These are phyloP conservation scores for Alternaria tenuissima DNA, from an alignment of 2,329 filamentous ascomycete species.

Conservation along the genomic window DNA sequence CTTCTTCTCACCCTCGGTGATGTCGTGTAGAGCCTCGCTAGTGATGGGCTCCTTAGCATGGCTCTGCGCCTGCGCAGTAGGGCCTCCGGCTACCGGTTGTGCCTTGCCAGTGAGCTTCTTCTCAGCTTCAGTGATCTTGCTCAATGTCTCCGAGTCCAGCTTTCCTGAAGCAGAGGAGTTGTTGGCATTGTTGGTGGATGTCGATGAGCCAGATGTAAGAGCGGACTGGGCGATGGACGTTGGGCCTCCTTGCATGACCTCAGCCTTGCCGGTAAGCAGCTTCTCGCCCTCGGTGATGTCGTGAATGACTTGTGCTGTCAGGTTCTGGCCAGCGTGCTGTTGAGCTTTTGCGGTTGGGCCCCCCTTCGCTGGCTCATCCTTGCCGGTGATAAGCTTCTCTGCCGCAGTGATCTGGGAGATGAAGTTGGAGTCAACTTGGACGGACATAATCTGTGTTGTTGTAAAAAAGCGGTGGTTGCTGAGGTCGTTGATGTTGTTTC, in stretches of 20 bases:
- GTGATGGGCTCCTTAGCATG: slow-evolving; percentile 41
- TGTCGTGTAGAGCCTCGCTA: slow-evolving; percentile 42
- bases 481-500: slow-evolving; percentile 7
- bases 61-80: slow-evolving; percentile 42
- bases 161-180: slow-evolving; percentile 19
- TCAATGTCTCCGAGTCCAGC: slow-evolving; percentile 37
- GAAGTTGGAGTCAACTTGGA: slow-evolving; percentile 49
- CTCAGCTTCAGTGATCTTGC: slow-evolving; percentile 43
- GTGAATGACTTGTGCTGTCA: slow-evolving; percentile 48
- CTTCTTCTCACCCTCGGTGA: slow-evolving; percentile 47
- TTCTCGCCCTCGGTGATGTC: slow-evolving; percentile 56
- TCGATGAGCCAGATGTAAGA: slow-evolving; percentile 3
- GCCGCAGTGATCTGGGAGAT: slow-evolving; percentile 53
- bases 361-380: slow-evolving; percentile 44
- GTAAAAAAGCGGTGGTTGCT: slow-evolving; percentile 20
- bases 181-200: slow-evolving; percentile 2
- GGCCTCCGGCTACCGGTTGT: slow-evolving; percentile 31
- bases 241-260: slow-evolving; percentile 49
- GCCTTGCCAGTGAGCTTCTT: slow-evolving; percentile 37
- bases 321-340: slow-evolving; percentile 43
- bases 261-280: slow-evolving; percentile 48
- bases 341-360: slow-evolving; percentile 56
- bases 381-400: slow-evolving; percentile 53
- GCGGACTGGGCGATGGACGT: slow-evolving; percentile 50
- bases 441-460: slow-evolving; percentile 22